A percentile compares a stretch with the other conserved stretches of the same genome.
Conservation (phyloP, 176 grass and related monocot genomes). For the Juncus inflexus region DNA sequence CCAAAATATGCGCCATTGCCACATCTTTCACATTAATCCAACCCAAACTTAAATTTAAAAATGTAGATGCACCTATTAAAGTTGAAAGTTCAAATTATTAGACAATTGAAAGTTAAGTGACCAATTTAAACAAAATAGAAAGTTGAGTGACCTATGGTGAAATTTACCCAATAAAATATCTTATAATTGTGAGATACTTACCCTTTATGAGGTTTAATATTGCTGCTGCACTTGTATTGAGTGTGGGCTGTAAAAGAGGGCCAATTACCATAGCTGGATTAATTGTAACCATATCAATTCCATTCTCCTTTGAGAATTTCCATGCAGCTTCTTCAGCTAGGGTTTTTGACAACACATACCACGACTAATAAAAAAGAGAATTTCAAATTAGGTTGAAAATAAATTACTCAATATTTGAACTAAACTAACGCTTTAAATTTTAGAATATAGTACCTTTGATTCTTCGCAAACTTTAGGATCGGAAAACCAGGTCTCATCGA, state of each 20-base stretch:
- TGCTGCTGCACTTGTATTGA: neutral
- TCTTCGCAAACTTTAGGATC: constrained; percentile 13
- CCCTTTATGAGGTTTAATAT: neutral
- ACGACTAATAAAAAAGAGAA: constrained; percentile 19
- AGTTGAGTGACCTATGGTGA: too few relatives aligned
- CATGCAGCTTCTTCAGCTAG: constrained; percentile 33
- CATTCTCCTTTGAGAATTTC: constrained; percentile 34
- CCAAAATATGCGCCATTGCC: constrained; percentile 23
- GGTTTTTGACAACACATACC: constrained; percentile 36
- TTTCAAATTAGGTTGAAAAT: neutral
- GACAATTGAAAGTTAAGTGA: too few relatives aligned
- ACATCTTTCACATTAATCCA: constrained; percentile 26
- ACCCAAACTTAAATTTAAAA: neutral
- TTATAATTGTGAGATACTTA: neutral
- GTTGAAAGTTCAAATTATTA: neutral
- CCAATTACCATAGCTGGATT: constrained; percentile 32
- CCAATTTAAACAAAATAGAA: too few relatives aligned
- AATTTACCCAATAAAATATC: neutral
- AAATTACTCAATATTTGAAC: neutral
- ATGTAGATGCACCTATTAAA: constrained; percentile 23
- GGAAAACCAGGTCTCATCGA: constrained; percentile 38
- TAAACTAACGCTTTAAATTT: neutral
- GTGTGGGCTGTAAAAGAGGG: constrained; percentile 27
- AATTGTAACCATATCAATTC: constrained; percentile 17
- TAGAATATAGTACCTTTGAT: constrained; percentile 15